Evolutionary conservation across 768 basidiomycete species (phyloP).

Genomic region (Phylloporus rhodoxanthus): DNA sequence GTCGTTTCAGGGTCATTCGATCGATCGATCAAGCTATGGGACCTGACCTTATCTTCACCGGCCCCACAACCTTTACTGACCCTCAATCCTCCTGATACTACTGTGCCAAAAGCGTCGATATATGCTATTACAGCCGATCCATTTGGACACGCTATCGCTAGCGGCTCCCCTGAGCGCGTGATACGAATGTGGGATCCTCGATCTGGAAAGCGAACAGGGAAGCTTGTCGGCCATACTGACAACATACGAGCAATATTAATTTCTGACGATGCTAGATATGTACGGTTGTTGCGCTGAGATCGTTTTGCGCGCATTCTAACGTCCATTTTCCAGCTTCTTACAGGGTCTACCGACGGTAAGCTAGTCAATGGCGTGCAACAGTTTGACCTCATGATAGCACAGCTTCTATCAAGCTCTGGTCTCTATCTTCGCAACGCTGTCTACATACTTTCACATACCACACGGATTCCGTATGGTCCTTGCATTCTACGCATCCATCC

Average conservation of each 20-base stretch:
- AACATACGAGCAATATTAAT: constrained; percentile 89
- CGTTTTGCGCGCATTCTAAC: constrained; percentile 7
- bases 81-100: constrained; percentile 60
- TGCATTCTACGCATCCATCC: constrained; percentile 82
- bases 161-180: constrained; percentile 88
- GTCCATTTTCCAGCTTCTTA: constrained; percentile 51
- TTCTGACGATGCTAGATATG: constrained; percentile 87
- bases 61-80: constrained; percentile 53
- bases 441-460: constrained; percentile 96
- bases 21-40: constrained; percentile 92
- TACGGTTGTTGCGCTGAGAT: constrained; percentile 37
- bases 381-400: constrained; percentile 14
- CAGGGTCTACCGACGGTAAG: constrained; percentile 72
- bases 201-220: constrained; percentile 69
- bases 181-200: constrained; percentile 93
- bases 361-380: background rate
- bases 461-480: constrained; percentile 90
- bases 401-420: constrained; percentile 93
- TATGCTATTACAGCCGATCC: constrained; percentile 80
- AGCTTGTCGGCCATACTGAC: constrained; percentile 95
- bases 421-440: constrained; percentile 79
- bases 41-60: constrained; percentile 47
- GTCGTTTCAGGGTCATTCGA: constrained; percentile 93
- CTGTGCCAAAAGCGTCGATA: constrained; percentile 61
- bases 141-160: constrained; percentile 74